Base-by-base conservation (phyloP, 177 flowering plant genomes). In the Vitis hybrid region DNA sequence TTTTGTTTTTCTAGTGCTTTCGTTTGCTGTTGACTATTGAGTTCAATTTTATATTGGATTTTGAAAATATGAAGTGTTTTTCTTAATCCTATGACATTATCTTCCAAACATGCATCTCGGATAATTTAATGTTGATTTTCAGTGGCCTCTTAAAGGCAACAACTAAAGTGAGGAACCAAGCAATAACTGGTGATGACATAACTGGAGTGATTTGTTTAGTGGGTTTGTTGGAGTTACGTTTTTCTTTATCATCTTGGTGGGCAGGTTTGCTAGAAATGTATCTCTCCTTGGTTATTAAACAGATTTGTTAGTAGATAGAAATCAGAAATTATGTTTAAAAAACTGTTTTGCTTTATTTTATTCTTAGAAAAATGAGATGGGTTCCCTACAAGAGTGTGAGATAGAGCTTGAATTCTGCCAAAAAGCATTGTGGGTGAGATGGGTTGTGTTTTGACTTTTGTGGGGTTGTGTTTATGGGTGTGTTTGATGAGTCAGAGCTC, bases 401-500 rank as follows among this genome's bases (percentile, higher is more conserved):
- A 11, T 11, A 1, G 4, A 52, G 2, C 56, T 4, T 54, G 56
- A 54, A 54, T 54, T 54, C 61, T 19, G 56, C 6, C 9, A 54
- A 14, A 59, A 12, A 4, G n/a, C 24, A n/a, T 54, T 54, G 56
- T 54, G 56, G 3, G 16, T 1, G 54, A 49, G 24, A 76, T 76
- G 79, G 48, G 56, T 32, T 71, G 52, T 35, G 19, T 70, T 16
- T 57, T 70, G 7, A 11, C 2, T 6, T 54, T 73, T 32, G 2
- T 65, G 58, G 14, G 11, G 15, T 24, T 77, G 66, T 51, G 35
- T 9, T 16, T 70, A 13, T 66, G 30, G 65, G 9, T 74, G 15
- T 67, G 13, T 56, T 67, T 62, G 66, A 3, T 54, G 14, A 8
- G 27, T 30, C 63, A 56, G 12, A 61, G 64, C 70, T 56, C 67